A percentile compares a stretch with the other conserved stretches of the same genome.
These are phyloP conservation scores for Fusarium sp. DNA, from an alignment of 2,329 filamentous ascomycete species.

Conservation along the genomic window DNA sequence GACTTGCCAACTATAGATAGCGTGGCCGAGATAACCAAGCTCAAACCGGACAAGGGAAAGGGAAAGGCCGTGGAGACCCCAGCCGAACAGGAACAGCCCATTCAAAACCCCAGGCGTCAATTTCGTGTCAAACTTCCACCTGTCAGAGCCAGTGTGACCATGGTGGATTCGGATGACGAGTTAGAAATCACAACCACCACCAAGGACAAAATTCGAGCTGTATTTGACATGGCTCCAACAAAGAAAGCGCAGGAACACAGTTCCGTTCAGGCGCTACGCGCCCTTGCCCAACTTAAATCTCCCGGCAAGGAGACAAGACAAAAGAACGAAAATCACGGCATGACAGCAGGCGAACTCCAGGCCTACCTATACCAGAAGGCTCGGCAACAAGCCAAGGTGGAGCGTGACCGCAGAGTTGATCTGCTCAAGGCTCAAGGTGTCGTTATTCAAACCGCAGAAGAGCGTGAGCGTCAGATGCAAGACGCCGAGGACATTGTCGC, in stretches of 20 bases:
- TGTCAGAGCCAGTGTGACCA: slow-evolving; percentile 53
- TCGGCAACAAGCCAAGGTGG: slow-evolving; percentile 80
- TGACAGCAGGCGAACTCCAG: slow-evolving; percentile 78
- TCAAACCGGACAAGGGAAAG: slow-evolving; percentile 68
- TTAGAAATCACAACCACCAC: slow-evolving; percentile 69
- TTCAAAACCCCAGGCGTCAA: slow-evolving; percentile 56
- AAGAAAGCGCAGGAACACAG: slow-evolving; percentile 72
- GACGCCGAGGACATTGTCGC: slow-evolving; percentile 90
- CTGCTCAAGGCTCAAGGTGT: slow-evolving; percentile 84
- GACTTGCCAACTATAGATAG: slow-evolving; percentile 52
- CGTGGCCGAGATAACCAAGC: slow-evolving; percentile 47
- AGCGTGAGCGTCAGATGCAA: slow-evolving; percentile 83
- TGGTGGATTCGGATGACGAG: slow-evolving; percentile 66
- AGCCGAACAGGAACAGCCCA: slow-evolving; percentile 38
- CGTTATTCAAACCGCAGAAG: slow-evolving; percentile 84
- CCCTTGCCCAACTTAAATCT: slow-evolving; percentile 78
- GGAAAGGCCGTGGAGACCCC: slow-evolving; percentile 59
- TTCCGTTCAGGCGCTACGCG: slow-evolving; percentile 75
- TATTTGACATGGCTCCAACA: slow-evolving; percentile 77
- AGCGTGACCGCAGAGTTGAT: slow-evolving; percentile 81
- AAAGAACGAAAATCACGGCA: slow-evolving; percentile 61
- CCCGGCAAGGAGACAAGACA: slow-evolving; percentile 64
- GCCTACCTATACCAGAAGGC: slow-evolving; percentile 76
- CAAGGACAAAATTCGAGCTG: slow-evolving; percentile 66
- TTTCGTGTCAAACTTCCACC: slow-evolving; percentile 63